phyloP scores from a whole-genome alignment of 2,329 filamentous ascomycete species.

The Arthrobotrys musiformis region DNA sequence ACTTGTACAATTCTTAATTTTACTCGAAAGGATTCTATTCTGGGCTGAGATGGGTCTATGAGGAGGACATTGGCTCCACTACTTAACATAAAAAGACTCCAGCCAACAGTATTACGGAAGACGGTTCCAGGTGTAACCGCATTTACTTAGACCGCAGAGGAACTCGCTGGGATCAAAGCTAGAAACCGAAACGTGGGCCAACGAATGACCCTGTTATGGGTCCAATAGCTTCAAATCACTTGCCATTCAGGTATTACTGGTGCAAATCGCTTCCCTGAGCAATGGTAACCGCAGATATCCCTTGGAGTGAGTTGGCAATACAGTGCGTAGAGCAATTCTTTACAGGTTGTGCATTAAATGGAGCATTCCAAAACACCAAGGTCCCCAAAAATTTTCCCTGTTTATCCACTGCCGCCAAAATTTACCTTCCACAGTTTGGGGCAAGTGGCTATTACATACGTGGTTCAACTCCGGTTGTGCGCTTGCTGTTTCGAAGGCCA shows the following conservation, averaged over 20 bases:
- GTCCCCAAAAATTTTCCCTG: conserved; percentile 31
- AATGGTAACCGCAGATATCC: conserved; percentile 52
- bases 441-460: conserved; percentile 51
- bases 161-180: conserved; percentile 37
- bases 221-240: conserved; percentile 50
- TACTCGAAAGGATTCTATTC: conserved; percentile 14
- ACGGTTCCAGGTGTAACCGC: conserved; percentile 34
- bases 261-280: conserved; percentile 50
- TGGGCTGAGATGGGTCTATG: conserved; percentile 50
- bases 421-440: conserved; percentile 45
- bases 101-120: conserved; percentile 44
- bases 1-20: conserved; percentile 35
- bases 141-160: conserved; percentile 34
- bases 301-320: conserved; percentile 54
- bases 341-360: conserved; percentile 40
- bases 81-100: conserved; percentile 26
- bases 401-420: conserved; percentile 47
- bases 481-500: conserved; percentile 34
- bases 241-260: conserved; percentile 49
- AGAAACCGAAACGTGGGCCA: conserved; percentile 56
- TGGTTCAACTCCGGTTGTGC: conserved; percentile 46
- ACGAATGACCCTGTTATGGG: conserved; percentile 53
- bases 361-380: conserved; percentile 51
- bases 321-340: conserved; percentile 35
- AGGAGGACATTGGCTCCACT: conserved; percentile 15